These are phyloP conservation scores for Amoeboaphelidium protococcarum DNA, from an alignment of 371 early-diverging fungal genomes.

Conservation along the genomic window DNA sequence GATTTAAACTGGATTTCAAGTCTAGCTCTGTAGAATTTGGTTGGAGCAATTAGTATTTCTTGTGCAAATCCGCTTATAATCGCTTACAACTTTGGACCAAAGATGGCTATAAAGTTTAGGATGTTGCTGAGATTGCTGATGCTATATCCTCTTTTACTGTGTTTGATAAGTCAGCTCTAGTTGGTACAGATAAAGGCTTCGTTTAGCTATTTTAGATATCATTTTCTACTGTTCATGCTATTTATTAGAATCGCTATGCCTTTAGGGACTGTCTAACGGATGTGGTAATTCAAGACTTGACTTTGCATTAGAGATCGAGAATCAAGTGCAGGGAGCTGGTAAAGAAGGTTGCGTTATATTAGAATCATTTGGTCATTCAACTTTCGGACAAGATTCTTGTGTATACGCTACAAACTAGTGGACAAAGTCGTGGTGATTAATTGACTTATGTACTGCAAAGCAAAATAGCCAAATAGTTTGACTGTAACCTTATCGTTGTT, in stretches of 20 bases:
- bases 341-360: constrained; percentile 21
- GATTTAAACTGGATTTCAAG: no score
- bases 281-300: constrained; percentile 22
- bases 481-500: constrained; percentile 24
- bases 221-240: constrained; percentile 21
- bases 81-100: no score
- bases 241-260: constrained; percentile 22
- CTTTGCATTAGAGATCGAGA: constrained; percentile 12
- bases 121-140: no score
- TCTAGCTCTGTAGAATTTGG: no score
- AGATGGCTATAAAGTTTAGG: no score
- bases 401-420: constrained; percentile 16
- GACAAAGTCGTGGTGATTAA: constrained; percentile 19
- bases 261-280: constrained; percentile 24
- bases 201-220: constrained; percentile 15
- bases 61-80: no score
- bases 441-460: constrained; percentile 24
- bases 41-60: no score
- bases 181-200: constrained; percentile 15
- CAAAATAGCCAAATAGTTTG: constrained; percentile 16
- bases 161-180: no score
- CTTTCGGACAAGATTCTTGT: constrained; percentile 20
- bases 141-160: no score
- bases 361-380: constrained; percentile 20
- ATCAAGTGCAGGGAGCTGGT: constrained; percentile 25